Percentiles rank a stretch among this genome's conserved stretches.
Conservation (phyloP, 2,329 filamentous ascomycete genomes). For the Nemania abortiva region DNA sequence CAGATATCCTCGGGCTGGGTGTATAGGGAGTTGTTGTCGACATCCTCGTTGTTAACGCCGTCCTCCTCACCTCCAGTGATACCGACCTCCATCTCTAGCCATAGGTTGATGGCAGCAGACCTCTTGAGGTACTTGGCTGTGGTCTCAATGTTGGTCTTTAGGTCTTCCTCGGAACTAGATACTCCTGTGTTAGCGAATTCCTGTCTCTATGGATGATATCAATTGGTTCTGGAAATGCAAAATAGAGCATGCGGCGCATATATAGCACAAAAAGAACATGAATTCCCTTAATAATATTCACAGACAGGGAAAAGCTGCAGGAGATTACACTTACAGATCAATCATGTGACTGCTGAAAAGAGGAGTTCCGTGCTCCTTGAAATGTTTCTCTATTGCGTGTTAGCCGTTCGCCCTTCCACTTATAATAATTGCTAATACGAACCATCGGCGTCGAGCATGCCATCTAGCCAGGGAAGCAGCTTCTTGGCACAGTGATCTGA, state of each 20-base stretch:
- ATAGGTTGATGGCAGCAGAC: slow-evolving; percentile 96
- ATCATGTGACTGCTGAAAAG: slow-evolving; percentile 99
- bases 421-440: not conserved
- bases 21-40: slow-evolving; percentile 96
- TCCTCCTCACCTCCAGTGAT: slow-evolving; percentile 98
- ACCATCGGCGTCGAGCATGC: slow-evolving; percentile 67
- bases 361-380: slow-evolving; percentile 92
- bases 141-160: slow-evolving; percentile 91
- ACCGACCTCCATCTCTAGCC: slow-evolving; percentile 91
- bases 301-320: not conserved
- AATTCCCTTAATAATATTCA: not conserved
- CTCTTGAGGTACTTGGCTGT: slow-evolving; percentile 95
- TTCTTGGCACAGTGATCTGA: slow-evolving; percentile 99
- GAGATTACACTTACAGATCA: slow-evolving; percentile 71
- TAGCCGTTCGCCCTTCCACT: slow-evolving; percentile 54
- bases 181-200: slow-evolving; percentile 13
- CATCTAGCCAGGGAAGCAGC: slow-evolving; percentile 97
- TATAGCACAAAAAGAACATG: not conserved
- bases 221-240: not conserved
- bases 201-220: not conserved
- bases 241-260: not conserved
- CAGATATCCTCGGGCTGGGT: slow-evolving; percentile 98
- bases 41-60: slow-evolving; percentile 97
- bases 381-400: slow-evolving; percentile 77
- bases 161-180: slow-evolving; percentile 76